phyloP scores from a whole-genome alignment of 2,329 filamentous ascomycete genomes.

The Penicillium sp. region DNA sequence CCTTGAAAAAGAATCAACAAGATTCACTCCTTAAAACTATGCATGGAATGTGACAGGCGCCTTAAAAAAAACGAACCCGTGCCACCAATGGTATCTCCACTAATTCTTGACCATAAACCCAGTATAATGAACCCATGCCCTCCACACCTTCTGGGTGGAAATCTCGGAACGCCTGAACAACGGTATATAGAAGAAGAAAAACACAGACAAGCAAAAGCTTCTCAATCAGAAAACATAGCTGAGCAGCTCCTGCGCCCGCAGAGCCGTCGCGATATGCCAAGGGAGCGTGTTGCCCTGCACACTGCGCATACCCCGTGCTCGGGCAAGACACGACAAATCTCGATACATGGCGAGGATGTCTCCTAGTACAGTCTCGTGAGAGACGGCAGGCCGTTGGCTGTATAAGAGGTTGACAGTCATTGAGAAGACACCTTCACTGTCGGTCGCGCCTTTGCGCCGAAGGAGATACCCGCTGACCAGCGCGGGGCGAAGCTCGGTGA shows the following conservation, averaged over 20 bases:
- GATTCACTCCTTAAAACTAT: background rate
- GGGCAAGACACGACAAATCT: constrained; percentile 48
- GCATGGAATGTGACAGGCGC: constrained; percentile 5
- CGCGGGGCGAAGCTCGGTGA: constrained; percentile 48
- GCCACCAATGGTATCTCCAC: constrained; percentile 23
- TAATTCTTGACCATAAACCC: constrained; percentile 12
- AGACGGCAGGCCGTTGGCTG: constrained; percentile 34
- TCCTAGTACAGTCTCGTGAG: constrained; percentile 44
- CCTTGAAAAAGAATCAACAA: background rate
- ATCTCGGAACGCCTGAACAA: constrained; percentile 10
- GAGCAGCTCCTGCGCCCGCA: constrained; percentile 47
- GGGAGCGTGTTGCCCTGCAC: constrained; percentile 49
- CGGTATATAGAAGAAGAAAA: constrained; percentile 4
- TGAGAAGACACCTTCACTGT: constrained; percentile 47
- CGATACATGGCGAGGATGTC: constrained; percentile 51
- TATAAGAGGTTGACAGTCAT: constrained; percentile 50
- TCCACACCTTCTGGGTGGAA: constrained; percentile 14
- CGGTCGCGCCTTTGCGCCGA: constrained; percentile 47
- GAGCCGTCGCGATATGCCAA: constrained; percentile 53
- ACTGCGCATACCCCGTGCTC: constrained; percentile 47
- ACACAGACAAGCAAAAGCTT: background rate
- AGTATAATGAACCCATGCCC: constrained; percentile 21
- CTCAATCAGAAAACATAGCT: constrained; percentile 44
- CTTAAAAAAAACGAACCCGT: constrained; percentile 18
- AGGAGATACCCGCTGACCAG: constrained; percentile 53